Conservation (phyloP, 2,329 filamentous ascomycete species). For the Penicillium sp. region DNA sequence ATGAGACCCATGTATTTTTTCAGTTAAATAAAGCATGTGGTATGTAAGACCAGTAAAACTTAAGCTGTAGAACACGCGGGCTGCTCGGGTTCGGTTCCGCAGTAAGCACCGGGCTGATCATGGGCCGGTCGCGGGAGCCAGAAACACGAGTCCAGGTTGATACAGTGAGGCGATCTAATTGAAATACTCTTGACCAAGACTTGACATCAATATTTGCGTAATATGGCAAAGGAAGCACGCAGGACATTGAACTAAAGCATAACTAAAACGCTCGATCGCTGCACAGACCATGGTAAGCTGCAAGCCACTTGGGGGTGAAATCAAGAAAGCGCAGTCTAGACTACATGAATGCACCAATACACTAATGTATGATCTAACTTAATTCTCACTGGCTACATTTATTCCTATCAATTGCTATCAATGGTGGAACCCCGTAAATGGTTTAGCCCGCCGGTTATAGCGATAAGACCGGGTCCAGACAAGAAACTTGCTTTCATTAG, state of each 20-base stretch:
- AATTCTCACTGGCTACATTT: background rate
- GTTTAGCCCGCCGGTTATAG: background rate
- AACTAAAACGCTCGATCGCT: background rate
- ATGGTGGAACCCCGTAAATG: background rate
- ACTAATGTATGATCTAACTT: background rate
- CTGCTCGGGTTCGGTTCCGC: background rate
- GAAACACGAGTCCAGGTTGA: background rate
- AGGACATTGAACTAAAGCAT: background rate
- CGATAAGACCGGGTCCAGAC: background rate
- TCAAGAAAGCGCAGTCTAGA: background rate
- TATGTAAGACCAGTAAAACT: background rate
- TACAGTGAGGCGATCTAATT: background rate
- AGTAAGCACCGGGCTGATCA: background rate
- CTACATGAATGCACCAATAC: background rate
- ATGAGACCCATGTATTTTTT: background rate
- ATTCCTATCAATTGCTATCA: background rate
- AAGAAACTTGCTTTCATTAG: background rate
- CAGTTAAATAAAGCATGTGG: background rate
- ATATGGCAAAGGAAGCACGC: background rate
- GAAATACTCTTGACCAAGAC: background rate
- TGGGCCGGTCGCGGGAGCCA: background rate
- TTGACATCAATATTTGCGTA: background rate
- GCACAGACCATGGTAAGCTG: conserved; percentile 1
- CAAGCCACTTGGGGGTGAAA: background rate
- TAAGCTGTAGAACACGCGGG: background rate